phyloP scores from a whole-genome alignment of 2,329 filamentous ascomycete species.

The Aureobasidium vineae region DNA sequence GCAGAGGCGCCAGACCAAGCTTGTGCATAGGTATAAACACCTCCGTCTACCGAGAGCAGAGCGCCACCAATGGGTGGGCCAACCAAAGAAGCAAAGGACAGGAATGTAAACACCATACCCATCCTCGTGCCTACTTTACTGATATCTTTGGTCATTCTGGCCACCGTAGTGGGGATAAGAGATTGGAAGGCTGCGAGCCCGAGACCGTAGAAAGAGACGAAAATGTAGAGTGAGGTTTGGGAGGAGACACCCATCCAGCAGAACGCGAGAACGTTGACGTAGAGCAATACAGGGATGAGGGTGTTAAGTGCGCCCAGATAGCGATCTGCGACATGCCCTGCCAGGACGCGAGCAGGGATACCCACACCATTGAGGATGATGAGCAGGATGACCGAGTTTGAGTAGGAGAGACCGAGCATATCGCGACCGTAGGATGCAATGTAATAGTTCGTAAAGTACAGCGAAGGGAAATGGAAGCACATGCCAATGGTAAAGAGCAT shows the following conservation, averaged over 20 bases:
- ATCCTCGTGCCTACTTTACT: conserved; percentile 48
- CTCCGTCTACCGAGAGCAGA: conserved; percentile 43
- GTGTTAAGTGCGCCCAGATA: conserved; percentile 56
- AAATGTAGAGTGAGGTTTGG: conserved; percentile 43
- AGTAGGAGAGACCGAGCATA: conserved; percentile 45
- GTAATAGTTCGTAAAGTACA: conserved; percentile 50
- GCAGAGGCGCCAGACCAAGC: conserved; percentile 42
- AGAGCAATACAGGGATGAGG: conserved; percentile 50
- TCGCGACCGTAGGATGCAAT: conserved; percentile 40
- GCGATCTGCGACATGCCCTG: conserved; percentile 55
- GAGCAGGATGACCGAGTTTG: conserved; percentile 54
- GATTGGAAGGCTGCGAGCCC: conserved; percentile 48
- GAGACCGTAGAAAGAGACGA: conserved; percentile 48
- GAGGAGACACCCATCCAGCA: conserved; percentile 56
- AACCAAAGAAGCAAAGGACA: conserved; percentile 47
- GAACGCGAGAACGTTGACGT: conserved; percentile 52
- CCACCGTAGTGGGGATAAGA: conserved; percentile 46
- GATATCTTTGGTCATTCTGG: conserved; percentile 48
- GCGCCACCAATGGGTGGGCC: conserved; percentile 51
- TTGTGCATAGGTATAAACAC: conserved; percentile 46
- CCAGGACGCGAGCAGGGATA: conserved; percentile 53
- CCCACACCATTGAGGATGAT: conserved; percentile 60
- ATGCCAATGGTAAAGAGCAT: conserved; percentile 39
- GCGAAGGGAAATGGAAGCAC: conserved; percentile 37
- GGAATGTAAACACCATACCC: conserved; percentile 49